phyloP scores from a whole-genome alignment of 2,329 filamentous ascomycete species.

The Cordyceps javanica region DNA sequence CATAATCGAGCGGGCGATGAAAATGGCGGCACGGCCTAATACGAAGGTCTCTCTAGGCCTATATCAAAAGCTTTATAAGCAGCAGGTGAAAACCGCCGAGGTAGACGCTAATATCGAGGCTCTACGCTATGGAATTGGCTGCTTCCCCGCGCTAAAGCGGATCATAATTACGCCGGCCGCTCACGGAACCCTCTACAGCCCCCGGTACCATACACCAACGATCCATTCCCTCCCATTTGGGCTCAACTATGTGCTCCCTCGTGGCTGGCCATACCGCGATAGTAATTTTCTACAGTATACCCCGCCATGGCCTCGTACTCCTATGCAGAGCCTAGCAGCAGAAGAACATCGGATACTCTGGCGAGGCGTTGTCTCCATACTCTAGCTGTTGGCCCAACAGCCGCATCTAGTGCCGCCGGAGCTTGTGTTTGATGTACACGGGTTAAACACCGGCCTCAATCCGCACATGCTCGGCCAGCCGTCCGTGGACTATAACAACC shows the following conservation, averaged over 20 bases:
- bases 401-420: conserved; percentile 22
- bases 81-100: background rate
- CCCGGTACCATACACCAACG: conserved; percentile 33
- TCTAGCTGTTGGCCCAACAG: background rate
- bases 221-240: conserved; percentile 29
- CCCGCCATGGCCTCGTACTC: background rate
- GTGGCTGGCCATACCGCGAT: conserved; percentile 22
- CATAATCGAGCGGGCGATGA: background rate
- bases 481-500: background rate
- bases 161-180: conserved; percentile 30
- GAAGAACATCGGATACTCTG: background rate
- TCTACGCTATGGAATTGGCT: conserved; percentile 22
- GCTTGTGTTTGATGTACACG: conserved; percentile 24
- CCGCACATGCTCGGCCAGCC: conserved; percentile 22
- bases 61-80: background rate
- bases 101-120: conserved; percentile 21
- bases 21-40: background rate
- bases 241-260: conserved; percentile 31
- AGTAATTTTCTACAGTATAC: background rate
- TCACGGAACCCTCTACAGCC: conserved; percentile 26
- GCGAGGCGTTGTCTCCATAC: background rate
- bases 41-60: background rate
- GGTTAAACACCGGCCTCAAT: conserved; percentile 22
- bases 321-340: background rate
- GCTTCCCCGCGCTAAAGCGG: conserved; percentile 26